Base-by-base conservation (phyloP, 306 rosid species). In the Pterocarpus santalinus region DNA sequence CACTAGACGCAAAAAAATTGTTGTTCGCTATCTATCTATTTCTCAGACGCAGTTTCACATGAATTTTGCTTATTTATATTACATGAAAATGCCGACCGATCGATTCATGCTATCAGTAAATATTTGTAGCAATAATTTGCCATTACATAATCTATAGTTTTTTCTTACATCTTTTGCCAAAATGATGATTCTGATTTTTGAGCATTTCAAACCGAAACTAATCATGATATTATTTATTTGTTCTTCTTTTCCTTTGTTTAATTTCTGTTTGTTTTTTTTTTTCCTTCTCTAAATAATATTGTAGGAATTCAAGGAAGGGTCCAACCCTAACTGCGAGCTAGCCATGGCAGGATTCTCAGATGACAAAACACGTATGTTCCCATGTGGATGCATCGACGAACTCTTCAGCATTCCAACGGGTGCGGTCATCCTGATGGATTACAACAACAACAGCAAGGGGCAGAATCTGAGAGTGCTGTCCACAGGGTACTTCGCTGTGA, bases 391-490 rank as follows among this genome's bases (percentile, higher is more conserved):
- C 33, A 49, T 34, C 5, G 5, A 60, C 4, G 56, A 69, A 10
- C 64, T 71, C 4, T 64, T 83, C 34, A 2, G 33, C 8, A 38
- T 0, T 34, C 2, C 16, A 2, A 0, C 11, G 14, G 61, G 75
- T 9, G 55, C 53, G 12, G 8, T 70, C 1, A 2, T 76, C 2
- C 14, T 82, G 12, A 10, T 86, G 39, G 80, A 56, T 32, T 44
- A 82, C 5, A 53, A 78, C 28, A 22, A 22, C 28, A 22, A 22
- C 28, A 1, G 28, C 2, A 34, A 7, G 11, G 70, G 4, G 1
- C 10, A 30, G 5, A 46, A 49, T 0, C 2, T 17, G 16, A 82
- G 61, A 51, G 39, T 41, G 13, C 0, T 86, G 17, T 28, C 44
- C 4, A 0, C 7, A 0, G 89, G 87, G 2, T 0, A 2, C 1